These are phyloP conservation scores for Hymenotorrendiella dingleyae DNA, from an alignment of 2,329 filamentous ascomycete species.

Conservation along the genomic window DNA sequence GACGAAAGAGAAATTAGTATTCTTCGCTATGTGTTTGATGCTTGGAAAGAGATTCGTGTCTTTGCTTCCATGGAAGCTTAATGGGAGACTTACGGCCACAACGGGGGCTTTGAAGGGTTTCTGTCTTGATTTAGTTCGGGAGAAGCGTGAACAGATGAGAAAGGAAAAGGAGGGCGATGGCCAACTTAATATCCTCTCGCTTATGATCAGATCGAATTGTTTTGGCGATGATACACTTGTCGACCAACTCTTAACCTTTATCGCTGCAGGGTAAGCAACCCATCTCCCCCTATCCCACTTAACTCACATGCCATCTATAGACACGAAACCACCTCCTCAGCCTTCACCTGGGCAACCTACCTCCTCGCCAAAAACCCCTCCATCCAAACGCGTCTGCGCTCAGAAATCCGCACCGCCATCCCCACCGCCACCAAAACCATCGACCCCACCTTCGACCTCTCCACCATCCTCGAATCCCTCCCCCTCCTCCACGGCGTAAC, in stretches of 20 bases:
- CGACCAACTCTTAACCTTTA: slow-evolving; percentile 83
- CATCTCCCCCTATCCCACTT: too few relatives aligned
- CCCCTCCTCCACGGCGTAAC: slow-evolving; percentile 62
- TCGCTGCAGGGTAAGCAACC: slow-evolving; percentile 56
- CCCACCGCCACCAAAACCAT: slow-evolving; percentile 29
- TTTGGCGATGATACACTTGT: slow-evolving; percentile 73
- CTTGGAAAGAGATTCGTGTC: slow-evolving; percentile 55
- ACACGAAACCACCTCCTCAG: slow-evolving; percentile 71
- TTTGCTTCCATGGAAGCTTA: slow-evolving; percentile 62
- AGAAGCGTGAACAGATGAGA: slow-evolving; percentile 55
- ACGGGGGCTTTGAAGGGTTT: slow-evolving; percentile 53
- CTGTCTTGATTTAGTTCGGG: slow-evolving; percentile 60
- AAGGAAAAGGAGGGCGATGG: slow-evolving; percentile 41
- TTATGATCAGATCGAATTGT: slow-evolving; percentile 67
- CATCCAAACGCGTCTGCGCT: slow-evolving; percentile 52
- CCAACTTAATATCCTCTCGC: slow-evolving; percentile 68
- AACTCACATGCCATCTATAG: slow-evolving; percentile 24
- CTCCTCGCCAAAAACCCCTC: slow-evolving; percentile 53
- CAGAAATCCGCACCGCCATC: slow-evolving; percentile 46
- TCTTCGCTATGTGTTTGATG: slow-evolving; percentile 54
- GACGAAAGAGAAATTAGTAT: slow-evolving; percentile 42
- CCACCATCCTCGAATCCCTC: slow-evolving; percentile 52
- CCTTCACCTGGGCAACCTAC: slow-evolving; percentile 66
- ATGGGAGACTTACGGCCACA: slow-evolving; percentile 53
- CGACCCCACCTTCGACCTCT: slow-evolving; percentile 33